Evolutionary conservation across 75 land plant genomes (phyloP), one percentile per base, ranked within the genome.

Genomic region (Sequoiadendron giganteum): DNA sequence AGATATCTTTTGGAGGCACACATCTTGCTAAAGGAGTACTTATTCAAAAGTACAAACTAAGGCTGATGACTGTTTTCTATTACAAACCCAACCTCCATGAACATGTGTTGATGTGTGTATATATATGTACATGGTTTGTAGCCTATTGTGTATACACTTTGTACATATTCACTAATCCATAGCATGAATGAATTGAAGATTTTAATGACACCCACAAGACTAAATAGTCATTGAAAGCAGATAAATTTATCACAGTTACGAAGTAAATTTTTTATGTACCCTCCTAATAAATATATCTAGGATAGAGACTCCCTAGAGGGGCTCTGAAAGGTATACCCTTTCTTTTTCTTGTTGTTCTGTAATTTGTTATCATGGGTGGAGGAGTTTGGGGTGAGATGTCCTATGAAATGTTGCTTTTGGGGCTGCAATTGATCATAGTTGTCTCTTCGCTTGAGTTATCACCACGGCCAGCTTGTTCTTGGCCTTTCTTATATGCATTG

Each of bases 311-410:
- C n/a, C 80, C 89, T 42, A 85, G 38, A 19, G 92, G 90, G 21
- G 93, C 86, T 86, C 92, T 87, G 70, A 88, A 88, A 10, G 93
- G 93, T 47, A 87, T 91, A 52, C 93, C 90, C 87, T 93, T 93
- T 77, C 93, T 90, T 56, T 92, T 89, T 45, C 91, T 93, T 36
- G 91, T 88, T 18, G 88, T 84, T 21, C 93, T 89, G 32, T 52
- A 86, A 72, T 43, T 85, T 47, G 83, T 65, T 39, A 72, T 89
- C 39, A 87, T 84, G 39, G 92, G 92, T 16, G 90, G 90, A 34
- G 93, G 90, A 40, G 90, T 89, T 49, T 87, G 55, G 10, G 90
- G 90, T 6, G 70, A 84, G 84, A 86, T 86, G 72, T 82, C 80
- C 16, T 52, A 85, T 48, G 65, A n/a, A 42, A 19, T 79, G 45